Base-by-base conservation (phyloP, 257 asterid species). In the Petunia axillaris region DNA sequence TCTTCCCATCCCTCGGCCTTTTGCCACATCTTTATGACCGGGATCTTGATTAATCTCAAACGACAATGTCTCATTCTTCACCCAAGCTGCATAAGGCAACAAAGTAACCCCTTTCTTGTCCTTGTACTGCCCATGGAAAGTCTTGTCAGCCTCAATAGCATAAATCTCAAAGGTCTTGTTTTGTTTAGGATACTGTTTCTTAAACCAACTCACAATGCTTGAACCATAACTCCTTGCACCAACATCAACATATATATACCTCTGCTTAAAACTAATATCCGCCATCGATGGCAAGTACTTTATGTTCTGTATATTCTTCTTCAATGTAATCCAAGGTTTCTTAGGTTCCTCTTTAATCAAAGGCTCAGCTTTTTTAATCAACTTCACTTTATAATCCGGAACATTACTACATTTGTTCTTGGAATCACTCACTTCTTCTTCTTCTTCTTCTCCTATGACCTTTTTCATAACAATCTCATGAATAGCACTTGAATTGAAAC, bases 81-180 rank as follows among this genome's bases (percentile, higher is more conserved):
- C 98, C 99, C 99, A 95, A 38, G 99, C 97, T 11, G 99, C 98
- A 80, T 92, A 95, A 0, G 97, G 99, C 77, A 92, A 82, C 88
- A 95, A 83, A 10, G 91, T 90, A 8, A 95, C 96, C 75, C 98
- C 95, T 82, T 93, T 95, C 87, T 90, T 93, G 86, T 55, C 59
- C 85, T 91, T 88, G 35, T 93, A 95, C 82, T 93, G 86, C 8
- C 84, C 88, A 11, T 95, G 89, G 36, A 93, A 95, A 8, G 92
- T 89, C 84, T 85, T 89, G 43, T 95, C 99, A 6, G 98, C 99
- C 87, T 95, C 99, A 73, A 95, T 87, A 2, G 98, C 99, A 68
- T 91, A 95, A 77, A 93, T 93, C 73, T 93, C 97, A 65, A 95
- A 95, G 7, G 94, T 91, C 86, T 90, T 95, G 85, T 95, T 89